Conservation (phyloP, 2,329 filamentous ascomycete genomes). For the Xylaria sp. region DNA sequence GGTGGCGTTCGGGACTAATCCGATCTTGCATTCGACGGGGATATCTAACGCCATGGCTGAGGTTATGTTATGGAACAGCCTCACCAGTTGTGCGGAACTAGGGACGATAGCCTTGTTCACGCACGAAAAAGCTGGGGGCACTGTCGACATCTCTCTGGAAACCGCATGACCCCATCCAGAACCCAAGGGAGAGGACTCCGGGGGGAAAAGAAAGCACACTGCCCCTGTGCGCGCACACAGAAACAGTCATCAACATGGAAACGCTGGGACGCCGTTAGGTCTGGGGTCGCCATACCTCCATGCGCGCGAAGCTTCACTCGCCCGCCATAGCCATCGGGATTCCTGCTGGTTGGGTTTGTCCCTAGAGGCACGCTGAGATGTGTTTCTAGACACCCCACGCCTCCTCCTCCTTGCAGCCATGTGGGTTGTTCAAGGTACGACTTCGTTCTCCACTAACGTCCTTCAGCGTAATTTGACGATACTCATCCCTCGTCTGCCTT, state of each 20-base stretch:
- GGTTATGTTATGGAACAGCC: slow-evolving; percentile 10
- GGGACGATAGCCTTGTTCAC: slow-evolving; percentile 16
- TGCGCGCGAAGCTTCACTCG: neutral
- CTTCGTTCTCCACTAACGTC: slow-evolving; percentile 18
- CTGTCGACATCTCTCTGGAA: neutral
- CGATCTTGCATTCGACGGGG: neutral
- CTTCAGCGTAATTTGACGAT: slow-evolving; percentile 12
- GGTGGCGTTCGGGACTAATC: slow-evolving; percentile 6
- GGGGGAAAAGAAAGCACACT: slow-evolving; percentile 12
- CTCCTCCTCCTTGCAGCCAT: slow-evolving; percentile 3
- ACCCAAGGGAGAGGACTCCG: neutral
- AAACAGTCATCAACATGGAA: slow-evolving; percentile 3
- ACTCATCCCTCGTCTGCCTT: neutral
- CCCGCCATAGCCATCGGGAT: neutral
- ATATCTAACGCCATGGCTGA: slow-evolving; percentile 13
- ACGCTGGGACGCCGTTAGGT: neutral
- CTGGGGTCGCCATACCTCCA: neutral
- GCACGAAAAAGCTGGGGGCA: neutral
- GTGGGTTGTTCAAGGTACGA: slow-evolving; percentile 3
- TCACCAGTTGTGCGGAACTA: neutral
- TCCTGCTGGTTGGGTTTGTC: neutral
- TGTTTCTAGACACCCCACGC: slow-evolving; percentile 4
- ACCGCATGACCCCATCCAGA: neutral
- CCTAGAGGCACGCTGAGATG: slow-evolving; percentile 2
- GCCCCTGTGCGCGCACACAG: neutral